Conservation (phyloP, 176 grass and related monocot genomes). For the Secale cereale region DNA sequence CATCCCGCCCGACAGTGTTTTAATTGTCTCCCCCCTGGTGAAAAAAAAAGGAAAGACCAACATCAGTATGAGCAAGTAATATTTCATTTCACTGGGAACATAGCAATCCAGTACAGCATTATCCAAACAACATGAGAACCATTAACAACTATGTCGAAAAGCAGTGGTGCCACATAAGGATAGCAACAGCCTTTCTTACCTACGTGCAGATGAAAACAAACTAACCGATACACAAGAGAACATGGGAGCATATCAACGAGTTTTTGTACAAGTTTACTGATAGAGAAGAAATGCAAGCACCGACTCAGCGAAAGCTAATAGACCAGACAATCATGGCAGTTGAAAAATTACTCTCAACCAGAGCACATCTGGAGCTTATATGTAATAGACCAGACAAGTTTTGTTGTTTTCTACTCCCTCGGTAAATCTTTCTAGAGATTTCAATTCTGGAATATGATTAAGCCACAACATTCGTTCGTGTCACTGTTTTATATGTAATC, state of each 20-base stretch:
- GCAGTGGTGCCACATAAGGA: neutral
- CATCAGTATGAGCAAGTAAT: neutral
- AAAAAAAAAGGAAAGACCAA: neutral
- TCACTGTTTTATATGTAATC: too few relatives aligned
- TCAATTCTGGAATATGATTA: too few relatives aligned
- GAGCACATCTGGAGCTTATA: neutral
- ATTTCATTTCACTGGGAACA: neutral
- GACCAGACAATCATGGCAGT: neutral
- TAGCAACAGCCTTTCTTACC: neutral
- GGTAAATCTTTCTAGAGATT: too few relatives aligned
- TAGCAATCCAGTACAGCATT: too few relatives aligned
- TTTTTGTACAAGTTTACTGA: neutral
- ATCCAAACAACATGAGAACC: too few relatives aligned
- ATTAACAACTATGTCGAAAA: neutral
- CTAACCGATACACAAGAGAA: neutral
- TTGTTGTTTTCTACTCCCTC: too few relatives aligned
- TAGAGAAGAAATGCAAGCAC: neutral
- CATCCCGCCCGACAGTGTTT: neutral
- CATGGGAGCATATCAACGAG: neutral
- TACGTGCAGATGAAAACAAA: neutral
- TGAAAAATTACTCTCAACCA: neutral
- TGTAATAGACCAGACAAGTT: too few relatives aligned
- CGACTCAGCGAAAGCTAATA: neutral
- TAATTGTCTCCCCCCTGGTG: conserved; percentile 45
- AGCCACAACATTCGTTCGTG: too few relatives aligned